Conservation (phyloP, 1,284 basidiomycete species). For the Heliocybe sulcata region DNA sequence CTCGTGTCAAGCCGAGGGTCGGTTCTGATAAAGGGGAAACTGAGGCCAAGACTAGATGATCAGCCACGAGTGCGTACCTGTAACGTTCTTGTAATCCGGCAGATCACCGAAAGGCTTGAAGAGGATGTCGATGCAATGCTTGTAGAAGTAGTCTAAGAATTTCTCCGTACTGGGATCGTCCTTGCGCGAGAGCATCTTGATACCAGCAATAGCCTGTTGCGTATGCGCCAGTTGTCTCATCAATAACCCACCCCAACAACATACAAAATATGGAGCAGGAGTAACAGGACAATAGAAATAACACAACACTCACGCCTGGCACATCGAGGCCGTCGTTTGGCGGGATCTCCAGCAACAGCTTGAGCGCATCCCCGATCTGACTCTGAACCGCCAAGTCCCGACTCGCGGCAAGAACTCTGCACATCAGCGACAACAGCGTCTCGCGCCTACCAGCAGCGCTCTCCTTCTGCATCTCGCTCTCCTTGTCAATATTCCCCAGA, state of each 20-base stretch:
- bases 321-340: conserved; percentile 30
- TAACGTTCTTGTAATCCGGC: conserved; percentile 64
- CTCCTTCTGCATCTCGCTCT: conserved; percentile 39
- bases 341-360: conserved; percentile 77
- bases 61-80: conserved; percentile 34
- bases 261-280: background rate
- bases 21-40: conserved; percentile 29
- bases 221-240: conserved; percentile 5
- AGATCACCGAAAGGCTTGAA: conserved; percentile 78
- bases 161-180: conserved; percentile 83
- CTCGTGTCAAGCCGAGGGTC: conserved; percentile 51
- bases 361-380: conserved; percentile 87
- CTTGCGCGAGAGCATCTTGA: conserved; percentile 51
- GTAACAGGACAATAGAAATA: background rate
- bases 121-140: conserved; percentile 64
- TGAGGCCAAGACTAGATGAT: conserved; percentile 1
- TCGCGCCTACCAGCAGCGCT: conserved; percentile 30
- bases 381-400: conserved; percentile 85
- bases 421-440: conserved; percentile 73
- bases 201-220: conserved; percentile 13
- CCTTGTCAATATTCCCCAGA: conserved; percentile 45
- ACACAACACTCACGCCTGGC: conserved; percentile 20
- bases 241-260: too few species aligned
- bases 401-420: conserved; percentile 71
- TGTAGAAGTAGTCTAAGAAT: conserved; percentile 93